phyloP scores from a whole-genome alignment of 768 basidiomycete species.

The Pleurotus eryngii region DNA sequence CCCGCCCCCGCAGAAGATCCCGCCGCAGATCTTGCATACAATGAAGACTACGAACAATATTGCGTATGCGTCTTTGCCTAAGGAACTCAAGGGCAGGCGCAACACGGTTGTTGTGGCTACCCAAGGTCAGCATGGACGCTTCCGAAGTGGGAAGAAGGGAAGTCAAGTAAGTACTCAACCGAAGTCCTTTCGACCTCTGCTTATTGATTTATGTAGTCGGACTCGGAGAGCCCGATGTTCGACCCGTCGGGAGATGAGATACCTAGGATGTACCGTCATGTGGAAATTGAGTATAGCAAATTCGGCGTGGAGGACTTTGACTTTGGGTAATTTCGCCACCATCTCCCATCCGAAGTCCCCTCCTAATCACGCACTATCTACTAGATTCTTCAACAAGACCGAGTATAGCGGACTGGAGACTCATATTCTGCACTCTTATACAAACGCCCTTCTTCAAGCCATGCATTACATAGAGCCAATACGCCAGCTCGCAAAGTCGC shows the following conservation, averaged over 20 bases:
- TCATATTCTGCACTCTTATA: conserved; percentile 96
- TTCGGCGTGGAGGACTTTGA: conserved; percentile 99
- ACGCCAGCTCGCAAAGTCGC: conserved; percentile 80
- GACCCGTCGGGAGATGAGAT: conserved; percentile 58
- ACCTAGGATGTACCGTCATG: conserved; percentile 81
- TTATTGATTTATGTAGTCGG: conserved; percentile 31
- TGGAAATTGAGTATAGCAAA: conserved; percentile 97
- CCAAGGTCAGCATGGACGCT: conserved; percentile 64
- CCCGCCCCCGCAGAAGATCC: conserved; percentile 76
- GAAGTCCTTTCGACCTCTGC: not conserved
- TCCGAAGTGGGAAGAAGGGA: conserved; percentile 75
- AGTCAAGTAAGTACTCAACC: conserved; percentile 37
- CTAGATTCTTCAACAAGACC: conserved; percentile 92
- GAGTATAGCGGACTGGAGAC: conserved; percentile 90
- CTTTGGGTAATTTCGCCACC: conserved; percentile 65
- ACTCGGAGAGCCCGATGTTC: conserved; percentile 49
- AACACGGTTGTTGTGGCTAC: conserved; percentile 62
- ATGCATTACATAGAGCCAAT: conserved; percentile 83
- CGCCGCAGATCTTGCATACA: conserved; percentile 66
- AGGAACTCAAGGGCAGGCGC: conserved; percentile 78
- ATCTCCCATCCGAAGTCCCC: not conserved
- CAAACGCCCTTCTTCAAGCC: conserved; percentile 86
- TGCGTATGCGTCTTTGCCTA: conserved; percentile 85
- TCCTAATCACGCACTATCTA: not conserved
- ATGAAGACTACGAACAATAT: conserved; percentile 90